Conservation (phyloP, 108 stramenopile genomes). For the Tribonema minus region DNA sequence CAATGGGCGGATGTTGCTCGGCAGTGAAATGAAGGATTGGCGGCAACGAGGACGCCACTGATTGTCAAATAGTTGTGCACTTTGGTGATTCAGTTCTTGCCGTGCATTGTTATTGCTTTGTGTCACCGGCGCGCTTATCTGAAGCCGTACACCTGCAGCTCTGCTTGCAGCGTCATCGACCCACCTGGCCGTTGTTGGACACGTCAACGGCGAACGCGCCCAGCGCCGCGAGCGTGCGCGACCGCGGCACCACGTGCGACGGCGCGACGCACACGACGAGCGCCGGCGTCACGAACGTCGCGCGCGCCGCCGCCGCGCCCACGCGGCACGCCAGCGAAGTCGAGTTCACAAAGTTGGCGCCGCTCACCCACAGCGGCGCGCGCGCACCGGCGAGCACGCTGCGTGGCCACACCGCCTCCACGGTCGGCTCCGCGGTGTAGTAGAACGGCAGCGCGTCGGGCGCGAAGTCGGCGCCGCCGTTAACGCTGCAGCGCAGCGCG, state of each 20-base stretch:
- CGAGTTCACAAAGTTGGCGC: conserved; percentile 58
- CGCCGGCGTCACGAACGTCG: conserved; percentile 32
- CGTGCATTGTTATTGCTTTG: too few relatives aligned
- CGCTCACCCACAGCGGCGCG: conserved; percentile 49
- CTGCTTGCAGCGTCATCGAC: too few relatives aligned
- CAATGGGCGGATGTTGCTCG: too few relatives aligned
- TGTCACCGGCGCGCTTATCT: too few relatives aligned
- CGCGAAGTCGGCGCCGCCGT: too few relatives aligned
- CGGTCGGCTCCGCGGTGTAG: conserved; percentile 36
- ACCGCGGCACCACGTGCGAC: conserved; percentile 33
- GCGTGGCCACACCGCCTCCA: conserved; percentile 18
- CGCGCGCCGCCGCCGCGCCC: conserved; percentile 24
- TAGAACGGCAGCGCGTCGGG: too few relatives aligned
- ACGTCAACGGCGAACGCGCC: conserved; percentile 53
- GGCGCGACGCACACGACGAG: conserved; percentile 51
- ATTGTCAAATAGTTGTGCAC: too few relatives aligned
- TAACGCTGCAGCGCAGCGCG: too few relatives aligned
- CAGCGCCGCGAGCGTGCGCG: neutral
- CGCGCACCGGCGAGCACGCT: conserved; percentile 27
- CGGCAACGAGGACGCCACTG: too few relatives aligned
- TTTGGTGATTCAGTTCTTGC: too few relatives aligned
- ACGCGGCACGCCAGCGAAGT: conserved; percentile 51
- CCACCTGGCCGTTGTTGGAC: conserved; percentile 60
- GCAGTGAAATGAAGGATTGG: too few relatives aligned
- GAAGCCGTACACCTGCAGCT: too few relatives aligned